These are phyloP conservation scores for Irpex sp. DNA, from an alignment of 1,284 basidiomycete species.

Conservation along the genomic window DNA sequence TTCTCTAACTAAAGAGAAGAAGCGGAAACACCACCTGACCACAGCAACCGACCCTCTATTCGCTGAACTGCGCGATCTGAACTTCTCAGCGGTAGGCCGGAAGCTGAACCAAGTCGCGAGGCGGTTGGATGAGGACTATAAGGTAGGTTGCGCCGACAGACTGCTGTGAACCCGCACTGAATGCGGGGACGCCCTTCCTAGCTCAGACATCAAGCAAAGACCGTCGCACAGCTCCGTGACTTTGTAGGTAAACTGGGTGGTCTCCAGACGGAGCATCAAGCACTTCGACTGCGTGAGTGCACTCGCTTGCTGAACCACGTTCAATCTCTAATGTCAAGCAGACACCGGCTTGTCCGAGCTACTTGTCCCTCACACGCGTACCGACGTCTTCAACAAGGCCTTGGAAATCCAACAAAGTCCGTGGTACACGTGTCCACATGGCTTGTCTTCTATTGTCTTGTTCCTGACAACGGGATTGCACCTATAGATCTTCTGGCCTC, in stretches of 20 bases:
- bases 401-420: constrained; percentile 95
- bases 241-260: constrained; percentile 94
- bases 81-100: constrained; percentile 91
- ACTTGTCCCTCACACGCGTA: constrained; percentile 78
- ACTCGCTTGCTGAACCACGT: background rate
- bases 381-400: constrained; percentile 87
- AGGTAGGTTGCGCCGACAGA: constrained; percentile 39
- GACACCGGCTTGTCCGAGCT: constrained; percentile 94
- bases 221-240: constrained; percentile 87
- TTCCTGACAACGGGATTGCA: background rate
- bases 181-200: constrained; percentile 23
- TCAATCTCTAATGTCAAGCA: constrained; percentile 26
- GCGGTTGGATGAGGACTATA: constrained; percentile 88
- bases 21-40: constrained; percentile 83
- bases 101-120: constrained; percentile 79
- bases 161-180: background rate
- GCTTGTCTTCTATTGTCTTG: background rate
- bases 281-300: constrained; percentile 76
- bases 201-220: constrained; percentile 79
- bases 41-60: constrained; percentile 79
- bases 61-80: constrained; percentile 81
- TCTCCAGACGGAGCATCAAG: constrained; percentile 87
- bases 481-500: constrained; percentile 82
- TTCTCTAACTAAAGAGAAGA: constrained; percentile 60
- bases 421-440: constrained; percentile 20